Evolutionary conservation across 768 basidiomycete species (phyloP).

Genomic region (Pleurotus eryngii): DNA sequence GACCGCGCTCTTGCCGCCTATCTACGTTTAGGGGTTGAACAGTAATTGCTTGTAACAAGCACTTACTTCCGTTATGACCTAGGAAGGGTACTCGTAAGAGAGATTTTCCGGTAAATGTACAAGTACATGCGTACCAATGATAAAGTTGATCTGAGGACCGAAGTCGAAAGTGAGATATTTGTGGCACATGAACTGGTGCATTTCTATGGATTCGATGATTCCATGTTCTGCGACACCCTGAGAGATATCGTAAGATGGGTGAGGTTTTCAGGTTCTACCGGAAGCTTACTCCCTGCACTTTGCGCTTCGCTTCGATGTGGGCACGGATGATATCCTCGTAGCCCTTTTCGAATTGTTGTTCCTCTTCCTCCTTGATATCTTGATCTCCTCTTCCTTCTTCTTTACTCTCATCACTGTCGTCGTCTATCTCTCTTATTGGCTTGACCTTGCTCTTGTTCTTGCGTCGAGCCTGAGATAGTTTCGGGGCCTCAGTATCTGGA

Average conservation of each 20-base stretch:
- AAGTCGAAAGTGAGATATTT: constrained; percentile 78
- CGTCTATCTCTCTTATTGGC: constrained; percentile 28
- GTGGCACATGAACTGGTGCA: constrained; percentile 97
- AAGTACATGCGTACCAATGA: constrained; percentile 62
- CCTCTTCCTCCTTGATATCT: constrained; percentile 47
- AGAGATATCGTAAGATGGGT: constrained; percentile 3
- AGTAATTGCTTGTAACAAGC: background rate
- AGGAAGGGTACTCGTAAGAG: background rate
- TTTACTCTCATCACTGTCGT: constrained; percentile 24
- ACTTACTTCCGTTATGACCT: constrained; percentile 93
- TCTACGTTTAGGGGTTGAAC: background rate
- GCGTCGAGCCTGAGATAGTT: constrained; percentile 15
- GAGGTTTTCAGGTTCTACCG: background rate
- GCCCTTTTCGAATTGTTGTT: constrained; percentile 62
- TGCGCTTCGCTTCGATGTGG: constrained; percentile 45
- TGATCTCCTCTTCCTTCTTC: constrained; percentile 29
- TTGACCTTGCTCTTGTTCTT: constrained; percentile 32
- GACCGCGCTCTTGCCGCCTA: constrained; percentile 94
- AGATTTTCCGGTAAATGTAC: too few species aligned
- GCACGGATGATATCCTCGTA: constrained; percentile 55
- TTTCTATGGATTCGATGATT: constrained; percentile 81
- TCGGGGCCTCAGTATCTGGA: constrained; percentile 24
- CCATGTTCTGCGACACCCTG: constrained; percentile 84
- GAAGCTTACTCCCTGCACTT: constrained; percentile 43
- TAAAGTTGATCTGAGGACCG: constrained; percentile 94